A percentile compares a stretch with the other conserved stretches of the same genome.
These are phyloP conservation scores for Scutellaria barbata DNA, from an alignment of 257 asterid species.

Conservation along the genomic window DNA sequence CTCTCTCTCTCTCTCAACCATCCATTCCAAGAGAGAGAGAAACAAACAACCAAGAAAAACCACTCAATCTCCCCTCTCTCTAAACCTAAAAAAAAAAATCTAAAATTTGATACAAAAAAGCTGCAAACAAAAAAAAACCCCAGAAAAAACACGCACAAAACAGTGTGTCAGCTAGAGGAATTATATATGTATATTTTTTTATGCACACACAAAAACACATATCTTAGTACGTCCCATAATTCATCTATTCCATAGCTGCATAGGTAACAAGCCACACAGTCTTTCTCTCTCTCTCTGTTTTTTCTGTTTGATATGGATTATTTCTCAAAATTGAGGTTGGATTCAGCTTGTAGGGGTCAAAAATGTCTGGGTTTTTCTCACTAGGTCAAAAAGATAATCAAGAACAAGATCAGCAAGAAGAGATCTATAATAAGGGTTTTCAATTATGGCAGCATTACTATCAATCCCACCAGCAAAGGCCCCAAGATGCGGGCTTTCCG, in stretches of 20 bases:
- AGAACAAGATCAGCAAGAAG: slow-evolving; percentile 44
- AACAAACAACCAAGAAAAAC: background rate
- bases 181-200: background rate
- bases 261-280: slow-evolving; percentile 1
- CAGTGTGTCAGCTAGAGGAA: slow-evolving; percentile 37
- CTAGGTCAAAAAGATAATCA: slow-evolving; percentile 44
- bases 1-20: background rate
- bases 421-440: slow-evolving; percentile 84
- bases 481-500: slow-evolving; percentile 48
- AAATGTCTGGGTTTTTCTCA: slow-evolving; percentile 84
- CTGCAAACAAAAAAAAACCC: slow-evolving; percentile 43
- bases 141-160: slow-evolving; percentile 24
- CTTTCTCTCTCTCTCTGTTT: background rate
- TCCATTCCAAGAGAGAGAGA: too few relatives aligned
- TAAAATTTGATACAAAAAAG: slow-evolving; percentile 42
- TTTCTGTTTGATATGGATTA: slow-evolving; percentile 53
- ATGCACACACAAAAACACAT: background rate
- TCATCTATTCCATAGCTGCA: background rate
- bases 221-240: slow-evolving; percentile 20
- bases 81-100: slow-evolving; percentile 43
- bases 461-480: slow-evolving; percentile 53
- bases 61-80: background rate
- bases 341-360: slow-evolving; percentile 41
- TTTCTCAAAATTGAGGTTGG: slow-evolving; percentile 38
- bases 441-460: slow-evolving; percentile 80